Percentiles rank a stretch among this genome's conserved stretches.
phyloP scores from a whole-genome alignment of 169 alveolate genomes.

The Theileria luwenshuni region DNA sequence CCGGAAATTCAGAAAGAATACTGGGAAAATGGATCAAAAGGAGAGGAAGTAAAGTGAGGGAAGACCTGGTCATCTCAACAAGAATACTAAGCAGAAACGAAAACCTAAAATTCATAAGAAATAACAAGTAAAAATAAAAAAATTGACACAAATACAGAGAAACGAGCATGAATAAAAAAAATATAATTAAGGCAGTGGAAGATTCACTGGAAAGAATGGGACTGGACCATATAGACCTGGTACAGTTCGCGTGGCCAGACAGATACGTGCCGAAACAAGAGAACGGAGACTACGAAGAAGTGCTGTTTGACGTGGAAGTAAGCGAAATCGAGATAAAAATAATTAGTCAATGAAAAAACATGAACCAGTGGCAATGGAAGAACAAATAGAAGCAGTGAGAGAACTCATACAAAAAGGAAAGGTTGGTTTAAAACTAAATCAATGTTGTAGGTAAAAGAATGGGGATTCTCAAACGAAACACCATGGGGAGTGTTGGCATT shows the following conservation, averaged over 20 bases:
- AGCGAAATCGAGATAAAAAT: neutral
- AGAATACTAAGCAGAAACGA: conserved; percentile 74
- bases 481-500: conserved; percentile 79
- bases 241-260: conserved; percentile 87
- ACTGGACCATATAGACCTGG: conserved; percentile 77
- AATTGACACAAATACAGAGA: conserved; percentile 11
- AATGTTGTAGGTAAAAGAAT: conserved; percentile 70
- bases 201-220: conserved; percentile 71
- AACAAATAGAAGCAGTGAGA: conserved; percentile 77
- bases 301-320: conserved; percentile 71
- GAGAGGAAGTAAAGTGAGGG: conserved; percentile 65
- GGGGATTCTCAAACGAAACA: conserved; percentile 86
- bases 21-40: conserved; percentile 72
- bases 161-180: conserved; percentile 65
- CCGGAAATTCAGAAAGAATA: conserved; percentile 74
- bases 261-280: conserved; percentile 79
- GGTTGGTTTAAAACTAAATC: conserved; percentile 35
- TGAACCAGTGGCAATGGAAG: conserved; percentile 69
- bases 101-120: conserved; percentile 64
- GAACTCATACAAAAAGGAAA: conserved; percentile 74
- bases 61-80: conserved; percentile 76
- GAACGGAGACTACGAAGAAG: conserved; percentile 76
- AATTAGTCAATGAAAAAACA: conserved; percentile 5
- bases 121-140: neutral
- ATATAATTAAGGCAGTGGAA: conserved; percentile 74